Conservation (phyloP, 1,284 basidiomycete species). For the Ceratorhiza oryzae-sativae region DNA sequence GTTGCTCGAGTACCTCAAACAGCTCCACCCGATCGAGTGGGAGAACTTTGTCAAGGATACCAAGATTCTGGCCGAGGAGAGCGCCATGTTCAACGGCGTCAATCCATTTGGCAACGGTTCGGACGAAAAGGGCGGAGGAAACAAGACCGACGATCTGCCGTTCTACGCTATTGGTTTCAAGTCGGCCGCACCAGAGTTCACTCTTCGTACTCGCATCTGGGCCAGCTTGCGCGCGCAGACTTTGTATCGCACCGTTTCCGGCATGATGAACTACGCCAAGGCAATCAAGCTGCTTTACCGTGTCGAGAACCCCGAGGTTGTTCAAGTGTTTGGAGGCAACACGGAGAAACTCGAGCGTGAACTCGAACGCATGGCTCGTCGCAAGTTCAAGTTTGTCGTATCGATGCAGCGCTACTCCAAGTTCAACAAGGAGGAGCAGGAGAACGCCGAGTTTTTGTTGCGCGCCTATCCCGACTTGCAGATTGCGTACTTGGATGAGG, state of each 20-base stretch:
- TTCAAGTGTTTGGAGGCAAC: slow-evolving; percentile 96
- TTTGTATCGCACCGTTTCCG: slow-evolving; percentile 97
- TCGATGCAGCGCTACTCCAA: slow-evolving; percentile 99
- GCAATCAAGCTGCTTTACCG: slow-evolving; percentile 99
- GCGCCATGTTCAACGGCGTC: slow-evolving; percentile 81
- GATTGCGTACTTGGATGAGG: slow-evolving; percentile 98
- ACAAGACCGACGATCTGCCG: slow-evolving; percentile 92
- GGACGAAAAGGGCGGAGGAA: slow-evolving; percentile 83
- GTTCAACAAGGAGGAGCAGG: slow-evolving; percentile 99
- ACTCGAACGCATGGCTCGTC: slow-evolving; percentile 94
- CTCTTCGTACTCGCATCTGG: slow-evolving; percentile 98
- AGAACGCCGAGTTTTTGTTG: slow-evolving; percentile 97
- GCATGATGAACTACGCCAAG: slow-evolving; percentile 99
- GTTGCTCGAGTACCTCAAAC: slow-evolving; percentile 95
- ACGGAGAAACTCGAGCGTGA: slow-evolving; percentile 97
- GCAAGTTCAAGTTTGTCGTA: slow-evolving; percentile 99
- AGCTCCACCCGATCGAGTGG: slow-evolving; percentile 98
- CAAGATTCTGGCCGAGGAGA: slow-evolving; percentile 98
- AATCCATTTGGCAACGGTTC: slow-evolving; percentile 71
- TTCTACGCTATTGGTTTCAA: slow-evolving; percentile 99
- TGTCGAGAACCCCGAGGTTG: slow-evolving; percentile 98
- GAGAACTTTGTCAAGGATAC: slow-evolving; percentile 99
- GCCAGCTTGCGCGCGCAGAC: slow-evolving; percentile 98
- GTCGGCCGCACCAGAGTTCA: slow-evolving; percentile 97
- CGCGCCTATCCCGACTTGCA: slow-evolving; percentile 99